Conservation (phyloP, 2,329 filamentous ascomycete genomes). For the Botrytis hyacinthi region DNA sequence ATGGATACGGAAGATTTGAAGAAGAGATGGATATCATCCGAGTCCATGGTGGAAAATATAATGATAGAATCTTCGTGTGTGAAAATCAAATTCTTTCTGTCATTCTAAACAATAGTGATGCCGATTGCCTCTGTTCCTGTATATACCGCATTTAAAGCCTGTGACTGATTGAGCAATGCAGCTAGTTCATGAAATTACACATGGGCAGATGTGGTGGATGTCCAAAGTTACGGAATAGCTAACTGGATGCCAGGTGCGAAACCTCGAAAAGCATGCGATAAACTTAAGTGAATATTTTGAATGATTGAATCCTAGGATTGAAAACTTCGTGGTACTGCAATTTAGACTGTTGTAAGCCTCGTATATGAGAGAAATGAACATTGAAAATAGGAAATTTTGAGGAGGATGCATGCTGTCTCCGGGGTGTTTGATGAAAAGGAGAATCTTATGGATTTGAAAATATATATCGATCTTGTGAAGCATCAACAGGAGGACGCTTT, state of each 20-base stretch:
- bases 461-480: not conserved
- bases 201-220: not conserved
- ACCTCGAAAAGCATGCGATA: not conserved
- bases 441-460: not conserved
- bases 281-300: not conserved
- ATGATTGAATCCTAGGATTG: not conserved
- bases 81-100: not conserved
- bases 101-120: fast-evolving
- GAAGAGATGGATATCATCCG: not conserved
- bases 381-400: not conserved
- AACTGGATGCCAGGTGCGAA: not conserved
- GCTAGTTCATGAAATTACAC: fast-evolving
- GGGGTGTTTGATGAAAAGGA: not conserved
- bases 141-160: not conserved
- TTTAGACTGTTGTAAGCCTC: not conserved
- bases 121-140: not conserved
- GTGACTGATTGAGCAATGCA: not conserved
- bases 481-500: not conserved
- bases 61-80: not conserved
- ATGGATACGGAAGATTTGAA: not conserved
- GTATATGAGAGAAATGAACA: not conserved
- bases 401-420: not conserved
- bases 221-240: not conserved
- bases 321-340: not conserved
- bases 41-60: not conserved